Percentiles rank a stretch among this genome's conserved stretches.
Evolutionary conservation across 345 rosid genomes (phyloP).

Genomic region (Fremontodendron californicum): DNA sequence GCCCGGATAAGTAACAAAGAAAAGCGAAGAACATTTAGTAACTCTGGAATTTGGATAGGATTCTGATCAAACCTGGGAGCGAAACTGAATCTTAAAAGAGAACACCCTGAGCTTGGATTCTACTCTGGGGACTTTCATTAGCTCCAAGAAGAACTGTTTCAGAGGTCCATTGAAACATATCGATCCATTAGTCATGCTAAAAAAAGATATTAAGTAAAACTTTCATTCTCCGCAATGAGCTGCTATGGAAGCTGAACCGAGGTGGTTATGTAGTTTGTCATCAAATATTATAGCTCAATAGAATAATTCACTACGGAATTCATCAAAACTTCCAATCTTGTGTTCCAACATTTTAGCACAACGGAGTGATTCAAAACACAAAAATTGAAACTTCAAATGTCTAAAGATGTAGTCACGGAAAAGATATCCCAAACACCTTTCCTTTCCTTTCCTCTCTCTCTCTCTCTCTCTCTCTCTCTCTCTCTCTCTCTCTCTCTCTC

Average conservation of each 20-base stretch:
- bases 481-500: no score
- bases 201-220: constrained; percentile 6
- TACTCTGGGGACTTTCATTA: constrained; percentile 87
- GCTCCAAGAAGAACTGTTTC: constrained; percentile 84
- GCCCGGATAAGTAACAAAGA: constrained; percentile 18
- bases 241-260: background rate
- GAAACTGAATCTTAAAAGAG: constrained; percentile 87
- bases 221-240: background rate
- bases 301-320: background rate
- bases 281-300: background rate
- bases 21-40: constrained; percentile 5
- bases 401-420: background rate
- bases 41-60: background rate
- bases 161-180: constrained; percentile 23
- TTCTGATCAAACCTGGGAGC: constrained; percentile 57
- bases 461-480: background rate
- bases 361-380: background rate
- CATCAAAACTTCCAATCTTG: background rate
- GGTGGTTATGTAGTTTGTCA: background rate
- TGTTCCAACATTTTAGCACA: background rate
- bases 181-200: constrained; percentile 1
- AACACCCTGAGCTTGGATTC: constrained; percentile 93
- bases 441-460: background rate
- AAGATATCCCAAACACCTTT: background rate
- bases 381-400: background rate